phyloP scores from a whole-genome alignment of 352 stramenopile genomes.

The Phytopythium delawarense region DNA sequence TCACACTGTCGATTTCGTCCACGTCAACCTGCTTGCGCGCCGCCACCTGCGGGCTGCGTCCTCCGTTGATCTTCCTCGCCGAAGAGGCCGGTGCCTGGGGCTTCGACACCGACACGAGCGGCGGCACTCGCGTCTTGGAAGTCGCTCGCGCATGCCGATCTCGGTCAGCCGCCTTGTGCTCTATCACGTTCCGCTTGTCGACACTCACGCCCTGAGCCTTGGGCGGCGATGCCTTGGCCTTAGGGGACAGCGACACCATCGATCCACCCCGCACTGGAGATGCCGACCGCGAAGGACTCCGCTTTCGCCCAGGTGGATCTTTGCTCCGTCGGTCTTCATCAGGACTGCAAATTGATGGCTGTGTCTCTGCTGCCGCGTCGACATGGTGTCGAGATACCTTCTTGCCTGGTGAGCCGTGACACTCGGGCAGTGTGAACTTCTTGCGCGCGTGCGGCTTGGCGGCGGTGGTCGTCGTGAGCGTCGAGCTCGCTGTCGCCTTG shows the following conservation, averaged over 20 bases:
- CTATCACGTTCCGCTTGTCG: not conserved
- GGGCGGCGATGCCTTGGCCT: not conserved
- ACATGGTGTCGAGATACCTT: constrained; percentile 1
- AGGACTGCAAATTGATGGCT: not conserved
- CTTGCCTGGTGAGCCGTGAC: constrained; percentile 27
- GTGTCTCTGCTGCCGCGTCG: not conserved
- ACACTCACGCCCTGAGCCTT: not conserved
- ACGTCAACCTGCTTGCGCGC: not conserved
- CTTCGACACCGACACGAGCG: constrained; percentile 12
- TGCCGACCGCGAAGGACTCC: constrained; percentile 15
- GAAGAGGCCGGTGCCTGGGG: not conserved
- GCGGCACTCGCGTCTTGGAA: constrained; percentile 9
- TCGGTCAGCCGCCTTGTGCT: not conserved
- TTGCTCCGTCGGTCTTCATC: not conserved
- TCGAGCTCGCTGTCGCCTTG: constrained; percentile 24
- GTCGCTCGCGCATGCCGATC: not conserved
- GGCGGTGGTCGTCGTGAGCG: not conserved
- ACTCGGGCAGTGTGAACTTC: constrained; percentile 35
- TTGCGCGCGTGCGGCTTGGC: constrained; percentile 36
- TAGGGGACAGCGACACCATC: not conserved
- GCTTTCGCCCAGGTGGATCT: constrained; percentile 4
- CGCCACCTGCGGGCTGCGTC: not conserved
- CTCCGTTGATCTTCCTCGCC: not conserved
- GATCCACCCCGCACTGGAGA: not conserved
- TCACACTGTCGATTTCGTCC: not conserved